Base-by-base conservation (phyloP, 202 grass and related monocot genomes). In the Setaria italica region DNA sequence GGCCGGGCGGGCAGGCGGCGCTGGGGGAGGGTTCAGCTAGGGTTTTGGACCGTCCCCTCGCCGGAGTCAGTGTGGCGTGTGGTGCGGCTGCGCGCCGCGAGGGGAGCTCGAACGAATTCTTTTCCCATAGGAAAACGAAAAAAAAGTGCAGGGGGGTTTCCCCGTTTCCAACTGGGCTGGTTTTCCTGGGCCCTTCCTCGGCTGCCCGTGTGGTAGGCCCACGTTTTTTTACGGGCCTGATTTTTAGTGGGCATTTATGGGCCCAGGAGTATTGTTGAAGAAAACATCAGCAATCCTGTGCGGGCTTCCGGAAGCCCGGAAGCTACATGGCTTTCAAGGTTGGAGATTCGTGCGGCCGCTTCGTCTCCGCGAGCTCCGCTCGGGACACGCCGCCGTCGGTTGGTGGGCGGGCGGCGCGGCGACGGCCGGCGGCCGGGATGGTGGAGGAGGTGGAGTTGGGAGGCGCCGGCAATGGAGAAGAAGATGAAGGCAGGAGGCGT, bases 1-100 rank as follows among this genome's bases (percentile, higher is more conserved):
- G 45, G 14, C 21, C 45, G 39, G 39, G 39, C 39, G 39, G 39
- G 4, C 39, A 5, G 30, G 20, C 6, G 10, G 29, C 2, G 62
- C 14, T 6, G 39, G 60, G 16, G 30, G 50, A 47, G 78, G 57
- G 88, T 65, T 85, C 57, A 55, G 46, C 53, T 74, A 87, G 77
- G 85, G 85, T 79, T 70, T 85, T 25, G 74, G 10, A 32, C 55
- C 55, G 39, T 49, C 53, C 67, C 69, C 54, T 46, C 59, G 15
- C 85, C 69, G 57, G 58, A 63, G 76, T 17, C 39, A 41, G 39
- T 41, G 39, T 41, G 37, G 43, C 8, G 1, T 1, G 43, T 43
- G 19, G 58, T 58, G 39, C 62, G 63, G 80, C 72, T 50, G 53
- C 63, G 83, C 63, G 35, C 49, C 69, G 85, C 49, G 39, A 67